Evolutionary conservation across 176 grass and related monocot species (phyloP), one percentile per base, ranked within the genome.

Genomic region (Poa pratensis): DNA sequence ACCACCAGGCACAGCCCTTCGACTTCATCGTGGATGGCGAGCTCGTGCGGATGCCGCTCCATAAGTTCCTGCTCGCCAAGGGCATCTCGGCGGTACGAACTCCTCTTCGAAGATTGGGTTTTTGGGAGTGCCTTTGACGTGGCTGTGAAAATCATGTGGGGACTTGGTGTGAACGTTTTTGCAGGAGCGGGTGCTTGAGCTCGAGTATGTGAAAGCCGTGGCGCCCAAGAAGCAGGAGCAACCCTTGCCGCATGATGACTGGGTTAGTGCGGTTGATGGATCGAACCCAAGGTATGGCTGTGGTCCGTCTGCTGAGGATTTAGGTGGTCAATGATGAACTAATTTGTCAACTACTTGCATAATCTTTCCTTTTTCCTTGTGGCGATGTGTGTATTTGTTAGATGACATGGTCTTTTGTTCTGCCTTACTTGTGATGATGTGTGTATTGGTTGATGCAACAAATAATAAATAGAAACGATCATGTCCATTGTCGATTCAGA

Each of bases 151-250:
- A 45, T 69, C 45, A 22, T 27, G 6, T 22, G 37, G 10, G 20
- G 49, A 14, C 87, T 84, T 27, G n/a, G 4, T 80, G 49, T 27
- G 57, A 62, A 17, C 24, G 1, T 76, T 57, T 63, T 77, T 92
- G 50, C 86, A 99, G 96, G 96, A 99, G 76, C 94, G 89, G 84
- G 88, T 91, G 66, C 93, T 99, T 82, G 96, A 99, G 78, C 91
- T 99, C 48, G 96, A 99, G 61, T 99, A 99, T 30, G 89, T 94
- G 20, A 94, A 86, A 71, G 94, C 94, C 0, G 88, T 99, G 15
- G 90, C 75, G 7, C 96, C 96, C 13, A 89, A 79, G 88, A 99
- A 92, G 84, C 94, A 94, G 69, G 80, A 96, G 73, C 52, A 91
- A 32, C 93, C 96, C 52, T 88, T 86, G 42, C 89, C 93, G 2